These are phyloP conservation scores for Mycena sanguinolenta DNA, from an alignment of 768 basidiomycete species.

Conservation along the genomic window DNA sequence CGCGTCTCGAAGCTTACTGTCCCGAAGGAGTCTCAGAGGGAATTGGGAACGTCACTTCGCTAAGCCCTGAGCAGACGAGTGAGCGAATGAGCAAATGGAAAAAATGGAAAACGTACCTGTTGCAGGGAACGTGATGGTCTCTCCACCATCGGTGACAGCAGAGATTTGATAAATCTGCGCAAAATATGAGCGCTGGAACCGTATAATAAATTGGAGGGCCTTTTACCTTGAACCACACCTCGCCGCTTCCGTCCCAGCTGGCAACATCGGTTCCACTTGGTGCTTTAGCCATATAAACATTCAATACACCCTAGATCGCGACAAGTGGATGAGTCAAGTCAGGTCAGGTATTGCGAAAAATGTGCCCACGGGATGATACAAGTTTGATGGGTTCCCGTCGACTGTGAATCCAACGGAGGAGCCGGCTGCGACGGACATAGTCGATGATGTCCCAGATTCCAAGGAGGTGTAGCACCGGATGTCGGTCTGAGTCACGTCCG, in stretches of 20 bases:
- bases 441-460: conserved; percentile 42
- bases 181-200: background rate
- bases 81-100: no score
- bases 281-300: conserved; percentile 35
- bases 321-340: background rate
- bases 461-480: conserved; percentile 26
- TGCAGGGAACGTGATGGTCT: conserved; percentile 46
- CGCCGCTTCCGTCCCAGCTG: conserved; percentile 30
- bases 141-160: conserved; percentile 50
- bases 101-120: background rate
- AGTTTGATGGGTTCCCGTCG: background rate
- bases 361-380: conserved; percentile 19
- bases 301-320: conserved; percentile 8
- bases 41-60: conserved; percentile 43
- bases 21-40: conserved; percentile 47
- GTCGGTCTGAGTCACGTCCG: conserved; percentile 24
- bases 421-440: conserved; percentile 47
- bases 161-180: conserved; percentile 44
- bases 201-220: no score
- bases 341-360: background rate
- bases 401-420: conserved; percentile 39
- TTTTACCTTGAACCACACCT: conserved; percentile 50
- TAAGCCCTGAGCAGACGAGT: conserved; percentile 5
- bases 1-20: conserved; percentile 26
- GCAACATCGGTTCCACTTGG: conserved; percentile 28